Evolutionary conservation across 176 grass and related monocot genomes (phyloP).

Genomic region (Triticum monococcum): DNA sequence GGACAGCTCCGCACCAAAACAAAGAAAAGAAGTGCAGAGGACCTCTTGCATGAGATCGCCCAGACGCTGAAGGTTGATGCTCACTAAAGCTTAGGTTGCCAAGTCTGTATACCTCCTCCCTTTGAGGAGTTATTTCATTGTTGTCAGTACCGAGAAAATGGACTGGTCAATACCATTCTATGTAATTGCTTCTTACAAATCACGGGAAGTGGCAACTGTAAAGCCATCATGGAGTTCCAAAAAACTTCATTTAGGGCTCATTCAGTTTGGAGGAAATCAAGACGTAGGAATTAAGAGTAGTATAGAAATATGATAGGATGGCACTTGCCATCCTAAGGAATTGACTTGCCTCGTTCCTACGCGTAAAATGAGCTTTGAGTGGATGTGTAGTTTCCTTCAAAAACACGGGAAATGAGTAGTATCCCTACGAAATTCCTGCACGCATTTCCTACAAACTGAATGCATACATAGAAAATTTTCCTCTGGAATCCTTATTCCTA

Average conservation of each 20-base stretch:
- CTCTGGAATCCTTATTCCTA: too few relatives aligned
- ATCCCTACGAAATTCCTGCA: too few relatives aligned
- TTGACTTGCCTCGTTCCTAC: too few relatives aligned
- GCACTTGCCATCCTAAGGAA: too few relatives aligned
- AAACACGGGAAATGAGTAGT: too few relatives aligned
- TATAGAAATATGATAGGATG: too few relatives aligned
- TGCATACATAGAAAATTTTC: too few relatives aligned
- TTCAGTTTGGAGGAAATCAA: too few relatives aligned
- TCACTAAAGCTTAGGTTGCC: slow-evolving; percentile 1
- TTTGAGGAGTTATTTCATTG: not conserved
- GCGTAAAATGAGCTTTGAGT: too few relatives aligned
- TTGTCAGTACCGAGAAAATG: not conserved
- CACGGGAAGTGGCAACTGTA: not conserved
- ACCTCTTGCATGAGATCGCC: slow-evolving; percentile 49
- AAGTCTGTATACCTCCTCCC: not conserved
- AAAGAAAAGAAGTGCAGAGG: slow-evolving; percentile 38
- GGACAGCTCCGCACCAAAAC: slow-evolving; percentile 41
- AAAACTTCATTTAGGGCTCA: not conserved
- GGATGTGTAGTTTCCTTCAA: too few relatives aligned
- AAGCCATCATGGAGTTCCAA: not conserved
- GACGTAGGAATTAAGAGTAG: too few relatives aligned
- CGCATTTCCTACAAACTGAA: too few relatives aligned
- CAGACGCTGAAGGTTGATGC: slow-evolving; percentile 40
- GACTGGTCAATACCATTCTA: not conserved
- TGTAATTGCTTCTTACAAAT: not conserved